These are phyloP conservation scores for Kernera saxatilis DNA, from an alignment of 345 rosid genomes.

Conservation along the genomic window DNA sequence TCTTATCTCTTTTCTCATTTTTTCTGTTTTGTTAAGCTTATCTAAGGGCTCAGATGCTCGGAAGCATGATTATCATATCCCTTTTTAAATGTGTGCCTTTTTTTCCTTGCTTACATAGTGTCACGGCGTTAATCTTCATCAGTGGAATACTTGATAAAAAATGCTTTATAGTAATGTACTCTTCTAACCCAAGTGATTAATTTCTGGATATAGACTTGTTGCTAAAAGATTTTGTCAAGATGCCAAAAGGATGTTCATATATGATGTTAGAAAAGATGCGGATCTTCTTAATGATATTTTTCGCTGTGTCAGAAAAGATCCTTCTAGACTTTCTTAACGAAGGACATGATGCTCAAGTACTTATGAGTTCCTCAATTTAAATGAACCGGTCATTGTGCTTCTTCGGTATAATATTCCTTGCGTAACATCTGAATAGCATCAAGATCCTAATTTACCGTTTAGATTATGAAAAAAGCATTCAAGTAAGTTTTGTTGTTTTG, in stretches of 20 bases:
- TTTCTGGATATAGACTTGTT: slow-evolving; percentile 13
- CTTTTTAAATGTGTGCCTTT: not conserved
- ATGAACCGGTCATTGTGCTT: slow-evolving; percentile 4
- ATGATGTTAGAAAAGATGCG: slow-evolving; percentile 4
- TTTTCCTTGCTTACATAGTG: slow-evolving; percentile 13
- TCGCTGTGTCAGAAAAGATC: not conserved
- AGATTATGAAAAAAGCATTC: slow-evolving; percentile 4
- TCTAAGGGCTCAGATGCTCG: slow-evolving; percentile 8
- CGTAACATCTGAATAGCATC: slow-evolving; percentile 9
- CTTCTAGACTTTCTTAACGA: slow-evolving; percentile 7
- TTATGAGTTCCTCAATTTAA: not conserved
- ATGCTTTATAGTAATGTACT: not conserved
- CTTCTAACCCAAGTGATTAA: slow-evolving; percentile 3
- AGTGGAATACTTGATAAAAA: not conserved
- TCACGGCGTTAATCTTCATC: not conserved
- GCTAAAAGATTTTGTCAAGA: slow-evolving; percentile 1
- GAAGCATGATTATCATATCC: not conserved
- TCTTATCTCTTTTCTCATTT: not conserved
- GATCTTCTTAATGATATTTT: not conserved
- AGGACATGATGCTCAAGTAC: slow-evolving; percentile 11
- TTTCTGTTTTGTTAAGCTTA: slow-evolving; percentile 5
- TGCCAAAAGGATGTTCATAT: not conserved
- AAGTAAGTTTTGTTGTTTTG: slow-evolving; percentile 28
- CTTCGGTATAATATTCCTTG: not conserved
- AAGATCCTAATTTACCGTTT: not conserved